These are phyloP conservation scores for Kwoniella sp. DNA, from an alignment of 768 basidiomycete species.

Conservation along the genomic window DNA sequence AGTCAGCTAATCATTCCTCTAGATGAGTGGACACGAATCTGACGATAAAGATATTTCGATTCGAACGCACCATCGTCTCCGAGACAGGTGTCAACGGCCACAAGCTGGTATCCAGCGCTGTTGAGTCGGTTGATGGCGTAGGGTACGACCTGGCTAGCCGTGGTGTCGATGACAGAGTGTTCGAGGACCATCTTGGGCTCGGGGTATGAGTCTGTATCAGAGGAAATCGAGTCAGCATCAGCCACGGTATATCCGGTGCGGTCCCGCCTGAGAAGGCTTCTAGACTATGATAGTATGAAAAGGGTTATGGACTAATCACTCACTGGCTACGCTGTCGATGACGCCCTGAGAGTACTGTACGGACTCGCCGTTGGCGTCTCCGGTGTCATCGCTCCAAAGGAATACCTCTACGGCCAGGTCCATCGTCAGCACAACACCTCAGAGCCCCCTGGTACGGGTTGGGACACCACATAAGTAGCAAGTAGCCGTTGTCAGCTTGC, in stretches of 20 bases:
- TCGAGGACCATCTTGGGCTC: constrained; percentile 14
- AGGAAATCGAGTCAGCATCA: background rate
- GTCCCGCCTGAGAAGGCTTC: too few species aligned
- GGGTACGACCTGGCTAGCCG: constrained; percentile 44
- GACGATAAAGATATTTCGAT: background rate
- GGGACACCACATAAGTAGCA: background rate
- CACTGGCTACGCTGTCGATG: constrained; percentile 31
- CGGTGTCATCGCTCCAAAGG: constrained; percentile 54
- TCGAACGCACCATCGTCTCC: constrained; percentile 43
- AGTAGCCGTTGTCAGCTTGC: background rate
- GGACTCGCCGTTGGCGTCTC: constrained; percentile 40
- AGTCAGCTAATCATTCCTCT: too few species aligned
- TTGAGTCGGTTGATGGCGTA: constrained; percentile 37
- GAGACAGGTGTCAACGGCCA: constrained; percentile 55
- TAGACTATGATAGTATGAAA: too few species aligned
- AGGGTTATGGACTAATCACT: background rate
- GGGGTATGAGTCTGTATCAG: constrained; percentile 13
- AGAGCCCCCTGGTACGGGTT: too few species aligned
- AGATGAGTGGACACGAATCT: constrained; percentile 3
- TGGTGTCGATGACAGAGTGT: constrained; percentile 22
- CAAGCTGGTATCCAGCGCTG: constrained; percentile 46
- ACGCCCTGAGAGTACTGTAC: constrained; percentile 36
- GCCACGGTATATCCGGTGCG: background rate
- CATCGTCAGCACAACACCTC: background rate
- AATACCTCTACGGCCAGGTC: constrained; percentile 24